phyloP scores from a whole-genome alignment of 2,329 filamentous ascomycete species.

The Trichoderma endophyticum region DNA sequence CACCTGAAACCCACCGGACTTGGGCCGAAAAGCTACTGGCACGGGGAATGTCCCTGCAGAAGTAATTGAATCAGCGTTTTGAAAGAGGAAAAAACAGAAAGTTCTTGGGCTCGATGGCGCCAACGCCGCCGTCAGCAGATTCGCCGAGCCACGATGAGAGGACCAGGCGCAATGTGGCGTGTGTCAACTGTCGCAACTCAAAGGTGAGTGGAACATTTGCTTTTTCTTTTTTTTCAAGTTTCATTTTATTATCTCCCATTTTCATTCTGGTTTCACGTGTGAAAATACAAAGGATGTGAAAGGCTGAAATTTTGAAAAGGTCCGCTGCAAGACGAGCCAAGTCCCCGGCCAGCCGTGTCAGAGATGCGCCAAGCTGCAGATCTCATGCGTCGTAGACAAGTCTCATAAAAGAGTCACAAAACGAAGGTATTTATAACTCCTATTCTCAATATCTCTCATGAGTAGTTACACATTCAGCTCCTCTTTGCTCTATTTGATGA shows the following conservation, averaged over 20 bases:
- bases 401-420: constrained; percentile 46
- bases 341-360: constrained; percentile 41
- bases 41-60: neutral
- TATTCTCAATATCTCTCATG: neutral
- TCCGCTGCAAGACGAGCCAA: constrained; percentile 43
- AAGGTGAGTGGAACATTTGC: constrained; percentile 32
- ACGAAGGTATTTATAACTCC: constrained; percentile 34
- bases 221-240: no score
- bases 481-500: neutral
- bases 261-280: neutral
- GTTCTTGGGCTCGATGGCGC: constrained; percentile 26
- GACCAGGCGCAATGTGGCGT: constrained; percentile 38
- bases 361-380: constrained; percentile 43
- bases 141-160: constrained; percentile 27
- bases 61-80: neutral
- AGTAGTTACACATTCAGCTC: no score
- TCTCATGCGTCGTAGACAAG: constrained; percentile 46
- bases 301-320: constrained; percentile 29
- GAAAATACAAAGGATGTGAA: neutral
- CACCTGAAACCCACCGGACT: neutral
- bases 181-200: constrained; percentile 39
- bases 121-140: constrained; percentile 31
- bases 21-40: neutral
- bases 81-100: neutral
- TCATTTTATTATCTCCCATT: neutral